Evolutionary conservation across 2,329 filamentous ascomycete species (phyloP), one percentile per base, ranked within the genome.

Genomic region (Thielaviopsis punctulata): DNA sequence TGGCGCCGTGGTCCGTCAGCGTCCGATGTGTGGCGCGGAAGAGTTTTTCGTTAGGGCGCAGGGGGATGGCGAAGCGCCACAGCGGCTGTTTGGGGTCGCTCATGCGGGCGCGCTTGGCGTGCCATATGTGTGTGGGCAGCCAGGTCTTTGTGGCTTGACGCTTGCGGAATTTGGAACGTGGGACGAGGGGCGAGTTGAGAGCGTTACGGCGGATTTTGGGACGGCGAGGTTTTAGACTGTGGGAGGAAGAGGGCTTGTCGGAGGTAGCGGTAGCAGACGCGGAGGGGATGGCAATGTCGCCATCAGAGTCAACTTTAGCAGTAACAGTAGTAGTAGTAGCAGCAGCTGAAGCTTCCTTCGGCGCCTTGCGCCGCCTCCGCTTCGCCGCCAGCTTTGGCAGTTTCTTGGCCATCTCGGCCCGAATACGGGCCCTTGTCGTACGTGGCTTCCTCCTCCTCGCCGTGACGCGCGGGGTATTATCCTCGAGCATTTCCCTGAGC

Each of bases 81-180:
- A 92, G 66, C 2, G 86, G 83, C 45, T 83, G 75, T 48, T 77
- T 81, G 0, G 86, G 83, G 7, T 78, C 74, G 0, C 88, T 88
- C 85, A 98, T 93, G 55, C 77, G 84, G 21, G 92, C 87, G 55
- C 92, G 74, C 65, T 98, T 98, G 2, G 90, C 82, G 66, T 95
- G 89, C 76, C 85, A 98, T 57, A 93, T 68, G 64, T 98, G 92
- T 6, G 92, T 96, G 0, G 92, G 92, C 15, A 98, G 71, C 87
- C 90, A 95, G 2, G 85, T 88, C 70, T 96, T 96, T 64, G 85
- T 75, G 45, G 82, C 69, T 63, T 96, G 90, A 27, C 92, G 80
- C 66, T 87, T 92, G 58, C 82, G 80, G 63, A 87, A 96, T 60
- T 82, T 89, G 21, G 68, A 77, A 45, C 73, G 74, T 1, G 79